Percentiles rank a stretch among this genome's conserved stretches.
These are phyloP conservation scores for Penicillium sp. DNA, from an alignment of 2,329 filamentous ascomycete species.

Conservation along the genomic window DNA sequence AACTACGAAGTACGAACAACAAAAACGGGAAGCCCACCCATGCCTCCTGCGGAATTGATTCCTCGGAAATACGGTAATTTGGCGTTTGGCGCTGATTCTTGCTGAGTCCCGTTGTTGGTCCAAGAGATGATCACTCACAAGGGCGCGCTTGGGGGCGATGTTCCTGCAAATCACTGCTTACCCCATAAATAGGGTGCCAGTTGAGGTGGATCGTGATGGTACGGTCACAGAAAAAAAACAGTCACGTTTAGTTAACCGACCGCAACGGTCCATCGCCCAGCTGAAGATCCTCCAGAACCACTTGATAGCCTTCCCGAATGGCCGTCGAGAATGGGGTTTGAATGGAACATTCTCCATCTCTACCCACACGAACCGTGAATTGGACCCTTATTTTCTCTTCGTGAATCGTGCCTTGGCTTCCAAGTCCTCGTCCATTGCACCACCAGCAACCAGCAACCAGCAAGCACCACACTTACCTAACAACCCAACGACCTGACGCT, in stretches of 20 bases:
- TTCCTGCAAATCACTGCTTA: neutral
- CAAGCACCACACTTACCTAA: slow-evolving; percentile 15
- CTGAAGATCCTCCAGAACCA: neutral
- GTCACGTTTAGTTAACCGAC: neutral
- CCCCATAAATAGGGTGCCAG: slow-evolving; percentile 14
- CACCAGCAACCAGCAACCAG: neutral
- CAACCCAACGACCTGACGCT: neutral
- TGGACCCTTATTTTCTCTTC: neutral
- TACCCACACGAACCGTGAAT: neutral
- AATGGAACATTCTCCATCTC: neutral
- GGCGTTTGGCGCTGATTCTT: neutral
- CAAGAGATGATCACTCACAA: no score
- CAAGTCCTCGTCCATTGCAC: neutral
- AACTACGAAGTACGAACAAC: neutral
- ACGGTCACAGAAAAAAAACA: neutral
- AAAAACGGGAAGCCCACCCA: neutral
- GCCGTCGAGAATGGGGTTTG: neutral
- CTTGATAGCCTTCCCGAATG: neutral
- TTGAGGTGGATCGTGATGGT: slow-evolving; percentile 12
- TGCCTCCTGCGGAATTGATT: neutral
- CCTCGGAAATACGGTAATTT: neutral
- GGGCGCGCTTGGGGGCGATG: neutral
- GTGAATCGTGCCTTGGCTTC: neutral
- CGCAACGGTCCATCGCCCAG: neutral
- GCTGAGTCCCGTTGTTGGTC: neutral